These are phyloP conservation scores for Globisporangium carolinianum DNA, from an alignment of 352 stramenopile genomes.

Conservation along the genomic window DNA sequence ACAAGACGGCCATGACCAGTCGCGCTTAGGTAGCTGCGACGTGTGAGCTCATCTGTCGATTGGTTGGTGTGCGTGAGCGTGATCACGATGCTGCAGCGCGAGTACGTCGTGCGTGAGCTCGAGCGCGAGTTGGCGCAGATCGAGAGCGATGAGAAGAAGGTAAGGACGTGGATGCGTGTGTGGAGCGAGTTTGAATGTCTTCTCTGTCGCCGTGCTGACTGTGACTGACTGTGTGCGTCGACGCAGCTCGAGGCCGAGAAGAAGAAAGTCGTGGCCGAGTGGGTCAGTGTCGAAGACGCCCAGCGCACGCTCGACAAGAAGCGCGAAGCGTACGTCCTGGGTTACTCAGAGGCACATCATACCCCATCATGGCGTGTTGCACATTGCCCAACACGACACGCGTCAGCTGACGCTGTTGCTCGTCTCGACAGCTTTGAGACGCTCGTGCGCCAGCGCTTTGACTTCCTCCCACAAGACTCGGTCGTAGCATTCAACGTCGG, in stretches of 20 bases:
- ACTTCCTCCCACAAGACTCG: conserved; percentile 38
- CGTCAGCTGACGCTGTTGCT: no score
- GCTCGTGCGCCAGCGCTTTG: conserved; percentile 40
- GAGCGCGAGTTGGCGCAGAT: conserved; percentile 58
- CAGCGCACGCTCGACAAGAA: conserved; percentile 62
- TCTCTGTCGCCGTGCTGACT: background rate
- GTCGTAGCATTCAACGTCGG: conserved; percentile 71
- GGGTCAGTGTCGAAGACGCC: conserved; percentile 53
- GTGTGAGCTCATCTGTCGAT: background rate
- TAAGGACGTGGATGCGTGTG: conserved; percentile 2
- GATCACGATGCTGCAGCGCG: conserved; percentile 35
- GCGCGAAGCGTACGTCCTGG: conserved; percentile 33
- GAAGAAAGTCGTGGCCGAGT: conserved; percentile 67
- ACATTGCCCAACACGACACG: no score
- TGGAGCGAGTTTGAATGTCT: no score
- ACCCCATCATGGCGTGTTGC: background rate
- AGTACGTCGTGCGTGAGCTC: conserved; percentile 44
- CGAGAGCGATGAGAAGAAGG: conserved; percentile 56
- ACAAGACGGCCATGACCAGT: no score
- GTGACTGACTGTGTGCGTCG: background rate
- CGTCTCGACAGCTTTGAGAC: conserved; percentile 46
- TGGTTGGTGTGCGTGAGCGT: no score
- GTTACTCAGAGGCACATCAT: background rate
- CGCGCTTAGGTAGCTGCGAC: no score
- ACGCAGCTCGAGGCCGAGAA: conserved; percentile 62